Evolutionary conservation across 495 filamentous ascomycete genomes (phyloP), one percentile per base, ranked within the genome.

Genomic region (Neurospora sp.): DNA sequence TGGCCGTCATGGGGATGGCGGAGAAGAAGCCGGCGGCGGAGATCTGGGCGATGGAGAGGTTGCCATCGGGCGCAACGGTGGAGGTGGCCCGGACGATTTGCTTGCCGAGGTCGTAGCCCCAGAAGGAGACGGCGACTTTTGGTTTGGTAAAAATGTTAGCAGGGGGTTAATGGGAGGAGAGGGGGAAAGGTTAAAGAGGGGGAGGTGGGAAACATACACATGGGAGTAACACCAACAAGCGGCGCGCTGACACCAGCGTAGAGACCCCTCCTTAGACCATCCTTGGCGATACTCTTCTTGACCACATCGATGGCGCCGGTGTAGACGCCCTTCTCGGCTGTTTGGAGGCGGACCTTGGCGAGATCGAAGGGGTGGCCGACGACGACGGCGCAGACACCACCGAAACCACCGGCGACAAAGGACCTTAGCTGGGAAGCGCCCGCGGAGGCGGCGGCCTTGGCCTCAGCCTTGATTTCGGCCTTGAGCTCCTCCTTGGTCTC

Each of bases 241-340:
- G 96, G 96, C 76, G 96, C 96, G 71, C 90, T 93, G 40, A 99
- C 96, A 83, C 96, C 96, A n/a, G 96, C 96, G 84, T 99, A 99
- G 72, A 99, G 81, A 10, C 96, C 96, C 73, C 92, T 86, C 69
- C 88, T 83, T 75, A 96, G 77, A 0, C 96, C 96, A 83, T 98
- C 96, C 73, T 92, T 88, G 31, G 94, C 94, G 71, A 98, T 81
- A 20, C 91, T 94, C 85, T 90, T 96, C 80, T 87, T 83, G 74
- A 97, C 94, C 7, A 97, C 94, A 84, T 99, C 96, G 74, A 98
- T 88, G 8, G 96, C 96, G 40, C 91, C 89, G 14, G 85, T 90
- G 82, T 99, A 98, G 65, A 97, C 91, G 14, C 96, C 96, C 84
- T 90, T 92, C 82, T 97, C 94, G 20, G 96, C 93, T 1, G 96